These are phyloP conservation scores for Dryadomyces quercus-mongolicae DNA, from an alignment of 2,329 filamentous ascomycete genomes.

Conservation along the genomic window DNA sequence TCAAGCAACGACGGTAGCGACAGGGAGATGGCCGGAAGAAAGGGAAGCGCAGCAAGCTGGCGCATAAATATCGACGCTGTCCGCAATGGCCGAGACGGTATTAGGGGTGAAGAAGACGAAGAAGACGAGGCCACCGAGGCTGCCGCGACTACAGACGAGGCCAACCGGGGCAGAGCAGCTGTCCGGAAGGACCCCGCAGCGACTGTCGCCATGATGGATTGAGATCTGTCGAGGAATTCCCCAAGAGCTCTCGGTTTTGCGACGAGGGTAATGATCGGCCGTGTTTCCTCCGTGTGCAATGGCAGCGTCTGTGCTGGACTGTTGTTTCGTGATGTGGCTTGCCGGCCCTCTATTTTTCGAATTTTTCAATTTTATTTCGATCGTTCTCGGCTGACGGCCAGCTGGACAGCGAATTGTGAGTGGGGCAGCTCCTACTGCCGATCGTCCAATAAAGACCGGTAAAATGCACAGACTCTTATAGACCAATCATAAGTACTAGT, in stretches of 20 bases:
- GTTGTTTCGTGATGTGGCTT: not conserved
- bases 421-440: not conserved
- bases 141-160: not conserved
- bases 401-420: not conserved
- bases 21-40: conserved; percentile 37
- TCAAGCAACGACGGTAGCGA: conserved; percentile 51
- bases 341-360: not conserved
- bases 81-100: conserved; percentile 5
- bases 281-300: not conserved
- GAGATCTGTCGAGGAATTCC: not conserved
- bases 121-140: not conserved
- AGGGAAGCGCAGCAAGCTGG: conserved; percentile 22
- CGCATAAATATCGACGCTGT: conserved; percentile 31
- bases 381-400: not conserved
- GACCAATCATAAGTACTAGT: conserved; percentile 6
- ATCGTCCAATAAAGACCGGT: not conserved
- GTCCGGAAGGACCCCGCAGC: conserved; percentile 8
- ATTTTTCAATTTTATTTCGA: not conserved
- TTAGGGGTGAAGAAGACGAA: not conserved
- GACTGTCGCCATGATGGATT: not conserved
- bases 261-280: not conserved
- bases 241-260: not conserved
- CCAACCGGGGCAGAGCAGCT: conserved; percentile 6
- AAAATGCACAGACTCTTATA: not conserved
- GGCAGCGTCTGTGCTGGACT: not conserved